Base-by-base conservation (phyloP, 75 land plant genomes). In the Larix kaempferi region DNA sequence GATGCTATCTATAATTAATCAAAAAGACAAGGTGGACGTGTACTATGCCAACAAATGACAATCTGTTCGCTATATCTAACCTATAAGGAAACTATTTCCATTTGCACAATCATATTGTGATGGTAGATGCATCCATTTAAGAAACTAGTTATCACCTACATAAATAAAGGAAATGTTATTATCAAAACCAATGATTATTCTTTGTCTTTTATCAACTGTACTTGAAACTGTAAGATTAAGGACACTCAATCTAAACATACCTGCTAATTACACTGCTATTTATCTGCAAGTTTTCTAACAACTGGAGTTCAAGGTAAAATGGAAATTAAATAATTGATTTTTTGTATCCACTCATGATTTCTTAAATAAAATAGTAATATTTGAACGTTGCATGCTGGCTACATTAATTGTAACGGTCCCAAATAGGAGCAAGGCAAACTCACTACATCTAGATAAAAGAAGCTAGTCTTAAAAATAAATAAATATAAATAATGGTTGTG, bases 201-300 rank as follows among this genome's bases (percentile, higher is more conserved):
- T 64, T 64, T 37, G 17, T 23, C 26, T 15, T 29, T 6, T 7
- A 65, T 16, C 39, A 15, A 33, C 67, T 25, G 17, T 65, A 39
- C 69, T 65, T 65, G 39, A 33, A 29, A 33, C 6, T 29, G 33
- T 6, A 13, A 19, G 15, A 11, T 29, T 64, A 3, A 64, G 17
- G 17, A 29, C 19, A 64, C 17, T 64, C 29, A 3, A 33, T 39
- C 35, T 59, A 39, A 17, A 65, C 39, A 64, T 64, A 17, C 27
- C 6, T 33, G 39, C 35, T 65, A 65, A 33, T 65, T 63, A 29
- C 21, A 16, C 69, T 5, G 35, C 1, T 1, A 62, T 10, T 33
- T 65, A 65, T 65, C 69, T 65, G 69, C 6, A 33, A 29, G 29
- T 65, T 39, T 65, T 21, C 69, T 33, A 33, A 33, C 69, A 65